Evolutionary conservation across 768 basidiomycete species (phyloP), one percentile per base, ranked within the genome.

Genomic region (Auriculariales sp.): DNA sequence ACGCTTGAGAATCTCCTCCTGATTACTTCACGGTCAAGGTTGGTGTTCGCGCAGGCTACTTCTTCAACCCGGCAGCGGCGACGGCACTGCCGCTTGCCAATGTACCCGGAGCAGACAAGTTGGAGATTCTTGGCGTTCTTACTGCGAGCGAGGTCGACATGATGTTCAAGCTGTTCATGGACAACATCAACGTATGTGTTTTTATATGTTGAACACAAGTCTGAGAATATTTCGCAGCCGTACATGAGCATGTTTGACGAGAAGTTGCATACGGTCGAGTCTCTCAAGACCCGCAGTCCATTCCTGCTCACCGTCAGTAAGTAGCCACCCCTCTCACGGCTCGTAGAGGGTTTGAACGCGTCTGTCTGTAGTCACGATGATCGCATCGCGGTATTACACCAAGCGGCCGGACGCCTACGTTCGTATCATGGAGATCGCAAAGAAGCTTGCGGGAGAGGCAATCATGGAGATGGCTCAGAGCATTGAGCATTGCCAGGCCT

Each of bases 401-500:
- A 65, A 67, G 36, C 70, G 75, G 48, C 75, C 77, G 0, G 71
- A 71, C 19, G 63, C 85, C 22, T 77, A 80, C 60, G 58, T 62
- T 5, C 60, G 76, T 47, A 78, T 78, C 0, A 75, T 77, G 63
- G 73, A 78, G 45, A 77, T 81, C 55, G 78, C 80, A 6, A 69
- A 74, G 52, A 74, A 78, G 48, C 68, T 74, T n/a, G 80, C 80
- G 5, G 77, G 74, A 10, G 71, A 71, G 50, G 71, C 78, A 3
- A 67, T 82, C 47, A 68, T 78, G 11, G 75, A 80, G 51, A 77
- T 77, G 3, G 68, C 70, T 54, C 74, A 75, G 59, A 79, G 75
- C 52, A 73, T 87, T n/a, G 86, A 89, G 58, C 75, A 81, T 51
- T 81, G 79, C 51, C 86, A 89, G 59, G 84, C 85, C n/a, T 87